A percentile compares a stretch with the other conserved stretches of the same genome.
These are phyloP conservation scores for Ophiocytium majus DNA, from an alignment of 352 stramenopile genomes.

Conservation along the genomic window DNA sequence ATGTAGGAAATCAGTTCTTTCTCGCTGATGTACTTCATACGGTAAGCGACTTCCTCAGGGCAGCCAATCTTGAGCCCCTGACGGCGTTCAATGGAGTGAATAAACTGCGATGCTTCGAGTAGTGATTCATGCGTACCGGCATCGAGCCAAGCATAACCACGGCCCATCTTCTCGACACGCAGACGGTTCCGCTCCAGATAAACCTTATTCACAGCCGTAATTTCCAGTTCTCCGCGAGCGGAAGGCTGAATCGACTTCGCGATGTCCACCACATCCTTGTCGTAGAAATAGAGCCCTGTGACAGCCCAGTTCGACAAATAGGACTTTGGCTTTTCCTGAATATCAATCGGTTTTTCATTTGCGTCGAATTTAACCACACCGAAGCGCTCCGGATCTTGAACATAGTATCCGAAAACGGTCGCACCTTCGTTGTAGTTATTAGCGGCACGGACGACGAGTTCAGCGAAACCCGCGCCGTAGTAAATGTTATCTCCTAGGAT, in stretches of 20 bases:
- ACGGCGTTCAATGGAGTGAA: not conserved
- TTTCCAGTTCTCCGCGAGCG: not conserved
- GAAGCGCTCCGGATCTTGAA: not conserved
- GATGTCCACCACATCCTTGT: not conserved
- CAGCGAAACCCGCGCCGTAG: not conserved
- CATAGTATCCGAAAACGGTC: not conserved
- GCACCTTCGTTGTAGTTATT: not conserved
- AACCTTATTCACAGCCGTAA: not conserved
- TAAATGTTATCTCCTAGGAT: constrained; percentile 2
- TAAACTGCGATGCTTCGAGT: not conserved
- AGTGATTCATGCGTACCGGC: not conserved
- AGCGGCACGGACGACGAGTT: not conserved
- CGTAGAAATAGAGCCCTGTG: constrained; percentile 2
- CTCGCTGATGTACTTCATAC: not conserved
- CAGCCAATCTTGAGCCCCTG: not conserved
- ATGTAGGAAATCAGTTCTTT: no score
- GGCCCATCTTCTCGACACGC: not conserved
- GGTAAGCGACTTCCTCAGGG: constrained; percentile 3
- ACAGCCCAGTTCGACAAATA: not conserved
- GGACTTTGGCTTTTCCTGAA: not conserved
- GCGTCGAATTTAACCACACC: not conserved
- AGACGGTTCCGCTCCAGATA: not conserved
- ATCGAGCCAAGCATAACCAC: not conserved
- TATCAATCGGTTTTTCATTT: not conserved
- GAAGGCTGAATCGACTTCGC: not conserved